phyloP scores from a whole-genome alignment of 2,329 filamentous ascomycete genomes.

The Xylariales sp. region DNA sequence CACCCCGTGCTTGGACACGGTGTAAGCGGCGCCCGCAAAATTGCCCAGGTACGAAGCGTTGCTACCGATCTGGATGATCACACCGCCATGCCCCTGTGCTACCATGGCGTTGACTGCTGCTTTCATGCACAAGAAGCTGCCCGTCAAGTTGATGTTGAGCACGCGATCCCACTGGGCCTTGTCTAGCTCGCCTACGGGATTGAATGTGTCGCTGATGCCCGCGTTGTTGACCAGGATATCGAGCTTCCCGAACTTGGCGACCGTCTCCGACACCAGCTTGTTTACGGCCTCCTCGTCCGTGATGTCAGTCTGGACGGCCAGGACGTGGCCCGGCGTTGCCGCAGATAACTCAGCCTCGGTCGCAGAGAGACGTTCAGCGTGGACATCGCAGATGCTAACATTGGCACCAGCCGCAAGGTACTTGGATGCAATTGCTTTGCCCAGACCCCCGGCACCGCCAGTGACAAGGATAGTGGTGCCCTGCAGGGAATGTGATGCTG shows the following conservation, averaged over 20 bases:
- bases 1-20: slow-evolving; percentile 49
- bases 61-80: slow-evolving; percentile 20
- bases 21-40: slow-evolving; percentile 42
- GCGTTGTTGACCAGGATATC: slow-evolving; percentile 58
- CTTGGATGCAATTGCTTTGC: slow-evolving; percentile 22
- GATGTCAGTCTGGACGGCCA: slow-evolving; percentile 23
- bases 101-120: slow-evolving; percentile 44
- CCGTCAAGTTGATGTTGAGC: slow-evolving; percentile 53
- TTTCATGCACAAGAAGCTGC: slow-evolving; percentile 47
- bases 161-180: slow-evolving; percentile 47
- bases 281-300: slow-evolving; percentile 24
- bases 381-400: slow-evolving; percentile 26
- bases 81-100: slow-evolving; percentile 25
- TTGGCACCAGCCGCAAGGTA: slow-evolving; percentile 25
- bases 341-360: slow-evolving; percentile 20
- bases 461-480: slow-evolving; percentile 21
- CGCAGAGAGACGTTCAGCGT: slow-evolving; percentile 18
- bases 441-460: slow-evolving; percentile 26
- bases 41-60: slow-evolving; percentile 12
- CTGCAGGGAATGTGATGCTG: slow-evolving; percentile 1
- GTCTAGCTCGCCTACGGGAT: slow-evolving; percentile 43
- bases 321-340: slow-evolving; percentile 16
- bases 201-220: slow-evolving; percentile 53
- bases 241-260: slow-evolving; percentile 34
- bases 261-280: slow-evolving; percentile 18